Percentiles rank a stretch among this genome's conserved stretches.
These are phyloP conservation scores for Claviceps spartinae DNA, from an alignment of 2,329 filamentous ascomycete species.

Conservation along the genomic window DNA sequence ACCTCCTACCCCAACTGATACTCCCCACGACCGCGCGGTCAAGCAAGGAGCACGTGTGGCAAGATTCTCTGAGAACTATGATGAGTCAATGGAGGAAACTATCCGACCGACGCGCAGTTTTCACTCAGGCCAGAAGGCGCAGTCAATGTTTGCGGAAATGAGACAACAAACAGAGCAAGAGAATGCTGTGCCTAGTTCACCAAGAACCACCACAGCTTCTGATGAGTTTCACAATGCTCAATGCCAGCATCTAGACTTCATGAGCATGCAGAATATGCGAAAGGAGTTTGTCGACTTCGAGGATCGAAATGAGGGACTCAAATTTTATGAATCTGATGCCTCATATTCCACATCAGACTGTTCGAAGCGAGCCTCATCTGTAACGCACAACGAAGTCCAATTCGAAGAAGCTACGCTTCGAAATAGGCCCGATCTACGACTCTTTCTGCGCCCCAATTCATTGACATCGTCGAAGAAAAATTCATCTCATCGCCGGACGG, in stretches of 20 bases:
- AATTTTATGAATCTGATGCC: slow-evolving; percentile 18
- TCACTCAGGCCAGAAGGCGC: slow-evolving; percentile 28
- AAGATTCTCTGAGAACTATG: slow-evolving; percentile 47
- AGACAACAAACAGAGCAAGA: slow-evolving; percentile 40
- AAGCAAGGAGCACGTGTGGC: slow-evolving; percentile 29
- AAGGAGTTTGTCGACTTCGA: slow-evolving; percentile 30
- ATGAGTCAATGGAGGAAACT: slow-evolving; percentile 54
- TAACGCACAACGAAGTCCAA: slow-evolving; percentile 17
- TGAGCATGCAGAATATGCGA: slow-evolving; percentile 37
- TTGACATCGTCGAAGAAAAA: slow-evolving; percentile 9
- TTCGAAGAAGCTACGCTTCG: slow-evolving; percentile 28
- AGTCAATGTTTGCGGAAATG: slow-evolving; percentile 45
- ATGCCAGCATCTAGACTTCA: slow-evolving; percentile 43
- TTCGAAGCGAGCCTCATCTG: slow-evolving; percentile 39
- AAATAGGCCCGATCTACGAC: slow-evolving; percentile 27
- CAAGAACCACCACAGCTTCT: slow-evolving; percentile 34
- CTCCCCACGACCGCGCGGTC: slow-evolving; percentile 36
- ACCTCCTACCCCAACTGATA: slow-evolving; percentile 55
- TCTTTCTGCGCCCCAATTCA: slow-evolving; percentile 7
- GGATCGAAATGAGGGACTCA: slow-evolving; percentile 18
- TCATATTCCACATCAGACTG: slow-evolving; percentile 30
- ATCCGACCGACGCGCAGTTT: slow-evolving; percentile 40
- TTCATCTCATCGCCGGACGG: slow-evolving; percentile 38
- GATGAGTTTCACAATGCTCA: slow-evolving; percentile 32
- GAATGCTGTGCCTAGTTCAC: slow-evolving; percentile 39